Conservation (phyloP, 2,329 filamentous ascomycete genomes). For the Fusarium proliferatum region DNA sequence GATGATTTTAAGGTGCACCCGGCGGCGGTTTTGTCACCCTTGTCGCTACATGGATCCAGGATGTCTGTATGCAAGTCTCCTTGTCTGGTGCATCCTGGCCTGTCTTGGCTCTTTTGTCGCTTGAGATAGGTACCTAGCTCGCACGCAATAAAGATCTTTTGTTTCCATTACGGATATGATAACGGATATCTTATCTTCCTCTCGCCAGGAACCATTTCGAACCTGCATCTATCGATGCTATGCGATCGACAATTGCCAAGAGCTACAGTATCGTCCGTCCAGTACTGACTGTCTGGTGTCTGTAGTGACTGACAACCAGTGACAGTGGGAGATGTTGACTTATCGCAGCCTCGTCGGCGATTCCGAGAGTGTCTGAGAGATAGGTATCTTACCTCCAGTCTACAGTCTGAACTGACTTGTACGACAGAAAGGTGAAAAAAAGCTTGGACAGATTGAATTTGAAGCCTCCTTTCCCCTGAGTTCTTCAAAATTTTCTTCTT, state of each 20-base stretch:
- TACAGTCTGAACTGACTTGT: conserved; percentile 4
- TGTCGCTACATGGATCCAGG: conserved; percentile 11
- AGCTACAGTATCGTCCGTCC: neutral
- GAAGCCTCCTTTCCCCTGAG: conserved; percentile 28
- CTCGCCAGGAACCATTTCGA: conserved; percentile 27
- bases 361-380: conserved; percentile 27
- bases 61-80: conserved; percentile 21
- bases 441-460: conserved; percentile 7
- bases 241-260: conserved; percentile 21
- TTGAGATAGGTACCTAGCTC: conserved; percentile 31
- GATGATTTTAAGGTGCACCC: conserved; percentile 47
- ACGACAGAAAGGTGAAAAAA: conserved; percentile 13
- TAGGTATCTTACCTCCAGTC: conserved; percentile 1
- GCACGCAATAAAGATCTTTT: conserved; percentile 41
- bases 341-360: conserved; percentile 37
- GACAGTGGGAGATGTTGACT: conserved; percentile 7
- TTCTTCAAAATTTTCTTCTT: conserved; percentile 24
- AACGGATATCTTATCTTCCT: conserved; percentile 40
- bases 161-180: conserved; percentile 42
- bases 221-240: conserved; percentile 27
- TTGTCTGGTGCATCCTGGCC: conserved; percentile 12
- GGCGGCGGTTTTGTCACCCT: conserved; percentile 41
- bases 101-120: conserved; percentile 33
- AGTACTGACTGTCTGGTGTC: neutral
- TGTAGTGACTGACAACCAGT: neutral